Conservation (phyloP, 2,329 filamentous ascomycete species). For the Esteya vermicola region DNA sequence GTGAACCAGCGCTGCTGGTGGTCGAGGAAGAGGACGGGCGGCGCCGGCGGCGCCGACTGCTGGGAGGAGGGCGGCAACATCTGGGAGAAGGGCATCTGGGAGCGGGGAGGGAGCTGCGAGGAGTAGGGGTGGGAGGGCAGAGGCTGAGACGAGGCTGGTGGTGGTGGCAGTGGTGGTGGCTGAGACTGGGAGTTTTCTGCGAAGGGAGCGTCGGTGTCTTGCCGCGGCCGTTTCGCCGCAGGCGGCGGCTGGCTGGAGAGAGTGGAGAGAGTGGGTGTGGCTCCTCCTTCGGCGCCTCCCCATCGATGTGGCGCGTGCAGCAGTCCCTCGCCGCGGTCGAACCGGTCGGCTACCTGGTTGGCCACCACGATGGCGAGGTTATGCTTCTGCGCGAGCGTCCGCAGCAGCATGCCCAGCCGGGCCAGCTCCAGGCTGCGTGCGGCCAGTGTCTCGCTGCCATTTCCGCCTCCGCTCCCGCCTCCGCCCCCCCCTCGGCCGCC, state of each 20-base stretch:
- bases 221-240: constrained; percentile 6
- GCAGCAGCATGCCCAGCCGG: constrained; percentile 59
- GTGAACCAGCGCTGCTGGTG: constrained; percentile 94
- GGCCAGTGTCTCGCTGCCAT: constrained; percentile 35
- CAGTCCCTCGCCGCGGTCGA: constrained; percentile 22
- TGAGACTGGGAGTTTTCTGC: neutral
- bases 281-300: too few species aligned
- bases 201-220: neutral
- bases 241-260: neutral
- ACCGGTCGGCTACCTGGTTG: constrained; percentile 90
- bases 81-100: neutral
- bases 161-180: neutral
- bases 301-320: constrained; percentile 9
- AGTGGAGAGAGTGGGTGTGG: too few species aligned
- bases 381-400: constrained; percentile 59
- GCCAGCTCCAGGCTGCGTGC: constrained; percentile 64
- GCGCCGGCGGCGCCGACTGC: constrained; percentile 11
- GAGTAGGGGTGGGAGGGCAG: neutral
- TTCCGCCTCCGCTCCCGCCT: constrained; percentile 18
- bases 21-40: constrained; percentile 54
- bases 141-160: neutral
- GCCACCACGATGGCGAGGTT: constrained; percentile 77
- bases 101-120: neutral
- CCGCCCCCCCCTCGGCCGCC: too few species aligned
- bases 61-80: neutral